These are phyloP conservation scores for Nitzschia putrida DNA, from an alignment of 108 stramenopile species.

Conservation along the genomic window DNA sequence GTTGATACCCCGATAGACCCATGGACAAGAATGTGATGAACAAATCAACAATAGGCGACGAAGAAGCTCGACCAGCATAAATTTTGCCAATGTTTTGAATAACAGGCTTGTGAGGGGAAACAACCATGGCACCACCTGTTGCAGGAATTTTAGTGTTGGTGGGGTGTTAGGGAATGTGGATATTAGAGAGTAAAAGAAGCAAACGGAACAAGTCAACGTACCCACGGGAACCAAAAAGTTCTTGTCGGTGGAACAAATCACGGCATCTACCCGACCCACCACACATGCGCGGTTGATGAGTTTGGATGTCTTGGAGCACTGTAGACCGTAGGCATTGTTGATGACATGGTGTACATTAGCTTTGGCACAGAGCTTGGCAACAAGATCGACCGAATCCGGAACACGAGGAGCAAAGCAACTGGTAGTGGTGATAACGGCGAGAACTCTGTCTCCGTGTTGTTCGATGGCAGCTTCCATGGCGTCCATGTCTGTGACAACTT, in stretches of 20 bases:
- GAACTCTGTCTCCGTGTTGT: constrained; percentile 49
- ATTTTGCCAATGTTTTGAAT: constrained; percentile 84
- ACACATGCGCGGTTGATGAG: constrained; percentile 82
- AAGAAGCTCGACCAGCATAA: constrained; percentile 96
- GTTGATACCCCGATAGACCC: constrained; percentile 85
- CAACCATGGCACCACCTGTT: constrained; percentile 86
- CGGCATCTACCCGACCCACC: constrained; percentile 94
- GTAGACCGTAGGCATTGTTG: constrained; percentile 99
- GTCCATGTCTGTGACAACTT: constrained; percentile 88
- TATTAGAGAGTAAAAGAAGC: too few species aligned
- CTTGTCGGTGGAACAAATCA: constrained; percentile 98
- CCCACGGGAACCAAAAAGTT: constrained; percentile 98
- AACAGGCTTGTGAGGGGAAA: constrained; percentile 68
- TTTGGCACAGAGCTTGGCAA: constrained; percentile 80
- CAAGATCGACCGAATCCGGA: constrained; percentile 89
- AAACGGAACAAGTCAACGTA: background rate
- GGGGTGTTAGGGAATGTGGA: too few species aligned
- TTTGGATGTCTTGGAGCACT: constrained; percentile 79
- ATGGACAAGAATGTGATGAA: constrained; percentile 95
- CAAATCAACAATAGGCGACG: constrained; percentile 92
- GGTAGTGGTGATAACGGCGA: constrained; percentile 94
- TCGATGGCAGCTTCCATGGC: constrained; percentile 72
- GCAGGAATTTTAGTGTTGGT: too few species aligned
- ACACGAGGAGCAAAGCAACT: constrained; percentile 98
- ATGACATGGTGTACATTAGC: constrained; percentile 86